Evolutionary conservation across 495 filamentous ascomycete species (phyloP).

Genomic region (Terfezia claveryi): DNA sequence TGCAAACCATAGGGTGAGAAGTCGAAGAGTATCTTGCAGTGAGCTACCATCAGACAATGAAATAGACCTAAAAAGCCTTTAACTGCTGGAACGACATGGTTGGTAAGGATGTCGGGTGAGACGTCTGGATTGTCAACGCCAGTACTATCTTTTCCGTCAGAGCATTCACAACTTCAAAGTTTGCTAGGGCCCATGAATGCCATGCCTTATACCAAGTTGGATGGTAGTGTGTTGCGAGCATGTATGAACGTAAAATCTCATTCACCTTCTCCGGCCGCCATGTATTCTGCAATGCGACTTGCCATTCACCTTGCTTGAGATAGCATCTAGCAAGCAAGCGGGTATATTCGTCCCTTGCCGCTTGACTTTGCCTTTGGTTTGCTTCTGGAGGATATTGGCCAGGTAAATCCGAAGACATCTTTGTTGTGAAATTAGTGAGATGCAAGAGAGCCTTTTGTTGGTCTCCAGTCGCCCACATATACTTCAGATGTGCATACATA

Average conservation of each 20-base stretch:
- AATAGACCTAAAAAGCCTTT: slow-evolving; percentile 91
- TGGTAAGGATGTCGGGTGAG: slow-evolving; percentile 42
- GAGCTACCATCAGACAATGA: slow-evolving; percentile 75
- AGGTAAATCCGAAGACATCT: slow-evolving; percentile 49
- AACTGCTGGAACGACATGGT: slow-evolving; percentile 85
- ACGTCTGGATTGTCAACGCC: slow-evolving; percentile 20
- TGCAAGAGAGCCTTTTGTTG: slow-evolving; percentile 51
- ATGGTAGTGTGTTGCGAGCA: slow-evolving; percentile 75
- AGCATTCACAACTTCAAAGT: slow-evolving; percentile 82
- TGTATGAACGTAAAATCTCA: slow-evolving; percentile 65
- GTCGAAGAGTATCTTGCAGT: slow-evolving; percentile 76
- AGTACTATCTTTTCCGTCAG: neutral
- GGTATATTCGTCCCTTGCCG: slow-evolving; percentile 32
- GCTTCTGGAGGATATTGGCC: slow-evolving; percentile 18
- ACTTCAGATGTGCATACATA: slow-evolving; percentile 82
- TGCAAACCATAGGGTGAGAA: slow-evolving; percentile 89
- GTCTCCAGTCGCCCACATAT: slow-evolving; percentile 62
- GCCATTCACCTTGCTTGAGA: slow-evolving; percentile 89
- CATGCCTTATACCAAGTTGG: slow-evolving; percentile 94
- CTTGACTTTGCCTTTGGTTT: slow-evolving; percentile 17
- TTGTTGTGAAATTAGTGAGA: slow-evolving; percentile 60
- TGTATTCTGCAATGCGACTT: slow-evolving; percentile 35
- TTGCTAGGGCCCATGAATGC: slow-evolving; percentile 97
- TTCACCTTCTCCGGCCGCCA: slow-evolving; percentile 24
- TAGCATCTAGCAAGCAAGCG: slow-evolving; percentile 84